phyloP scores from a whole-genome alignment of 495 filamentous ascomycete species.

The Penicillium simplicissimum region DNA sequence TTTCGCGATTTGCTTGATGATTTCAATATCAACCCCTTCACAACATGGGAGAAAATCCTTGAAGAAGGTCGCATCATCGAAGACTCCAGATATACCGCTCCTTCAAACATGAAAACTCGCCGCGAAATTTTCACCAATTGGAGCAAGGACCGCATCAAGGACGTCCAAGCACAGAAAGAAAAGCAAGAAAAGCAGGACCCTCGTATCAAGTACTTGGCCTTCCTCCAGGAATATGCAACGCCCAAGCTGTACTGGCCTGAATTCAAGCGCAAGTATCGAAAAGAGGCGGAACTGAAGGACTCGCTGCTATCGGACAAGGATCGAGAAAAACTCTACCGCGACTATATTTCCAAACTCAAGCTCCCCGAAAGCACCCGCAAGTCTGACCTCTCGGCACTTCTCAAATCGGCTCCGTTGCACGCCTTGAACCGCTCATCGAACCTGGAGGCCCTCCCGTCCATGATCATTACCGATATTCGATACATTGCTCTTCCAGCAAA shows the following conservation, averaged over 20 bases:
- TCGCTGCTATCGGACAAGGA: constrained; percentile 78
- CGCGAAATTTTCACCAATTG: constrained; percentile 82
- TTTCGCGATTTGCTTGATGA: constrained; percentile 89
- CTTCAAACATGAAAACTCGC: constrained; percentile 76
- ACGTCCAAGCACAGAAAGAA: constrained; percentile 68
- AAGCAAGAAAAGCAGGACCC: constrained; percentile 84
- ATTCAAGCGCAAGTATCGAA: constrained; percentile 87
- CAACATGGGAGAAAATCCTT: constrained; percentile 85
- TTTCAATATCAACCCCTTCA: constrained; percentile 78
- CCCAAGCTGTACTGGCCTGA: constrained; percentile 96
- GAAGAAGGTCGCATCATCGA: constrained; percentile 81
- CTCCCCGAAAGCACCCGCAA: constrained; percentile 72
- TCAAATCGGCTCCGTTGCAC: constrained; percentile 67
- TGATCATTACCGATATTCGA: constrained; percentile 72
- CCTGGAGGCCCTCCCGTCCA: constrained; percentile 62
- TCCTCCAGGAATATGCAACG: constrained; percentile 77
- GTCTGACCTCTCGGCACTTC: constrained; percentile 73
- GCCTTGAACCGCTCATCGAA: constrained; percentile 66
- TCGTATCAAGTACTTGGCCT: constrained; percentile 76
- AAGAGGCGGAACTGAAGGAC: constrained; percentile 78
- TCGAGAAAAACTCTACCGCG: constrained; percentile 86
- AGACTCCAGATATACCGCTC: constrained; percentile 81
- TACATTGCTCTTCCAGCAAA: constrained; percentile 76
- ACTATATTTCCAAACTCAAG: constrained; percentile 79
- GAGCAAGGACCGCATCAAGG: constrained; percentile 69